phyloP scores from a whole-genome alignment of 306 rosid genomes.

The Dalbergia cochinchinensis region DNA sequence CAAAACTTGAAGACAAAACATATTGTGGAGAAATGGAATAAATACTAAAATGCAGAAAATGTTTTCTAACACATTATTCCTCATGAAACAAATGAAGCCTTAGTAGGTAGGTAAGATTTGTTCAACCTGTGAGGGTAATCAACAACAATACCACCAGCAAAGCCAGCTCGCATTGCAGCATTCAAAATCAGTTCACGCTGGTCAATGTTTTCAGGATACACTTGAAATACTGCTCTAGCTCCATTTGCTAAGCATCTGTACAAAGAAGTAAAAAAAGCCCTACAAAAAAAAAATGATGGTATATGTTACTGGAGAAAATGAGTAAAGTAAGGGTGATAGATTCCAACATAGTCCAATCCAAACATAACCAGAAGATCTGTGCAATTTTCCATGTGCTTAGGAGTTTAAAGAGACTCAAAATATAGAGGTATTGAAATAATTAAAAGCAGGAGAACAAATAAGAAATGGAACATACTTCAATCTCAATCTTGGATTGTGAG shows the following conservation, averaged over 20 bases:
- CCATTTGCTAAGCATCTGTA: slow-evolving; percentile 87
- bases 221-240: slow-evolving; percentile 89
- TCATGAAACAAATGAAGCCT: slow-evolving; percentile 19
- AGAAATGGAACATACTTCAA: slow-evolving; percentile 71
- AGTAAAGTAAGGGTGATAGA: slow-evolving; percentile 9
- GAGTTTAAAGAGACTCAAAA: slow-evolving; percentile 22
- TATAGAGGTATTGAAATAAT: background rate
- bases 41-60: background rate
- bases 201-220: slow-evolving; percentile 76
- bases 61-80: background rate
- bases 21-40: background rate
- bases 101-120: background rate
- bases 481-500: slow-evolving; percentile 84
- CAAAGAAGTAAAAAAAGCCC: slow-evolving; percentile 92
- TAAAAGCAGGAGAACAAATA: slow-evolving; percentile 12
- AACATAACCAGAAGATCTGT: background rate
- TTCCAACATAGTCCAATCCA: slow-evolving; percentile 23
- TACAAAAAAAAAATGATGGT: slow-evolving; percentile 35
- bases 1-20: slow-evolving; percentile 15
- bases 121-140: slow-evolving; percentile 93
- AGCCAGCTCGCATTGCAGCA: slow-evolving; percentile 93
- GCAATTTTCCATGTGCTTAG: background rate
- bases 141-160: slow-evolving; percentile 89
- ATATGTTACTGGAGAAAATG: slow-evolving; percentile 12
- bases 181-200: slow-evolving; percentile 84